Evolutionary conservation across 2,329 filamentous ascomycete species (phyloP), one percentile per base, ranked within the genome.

Genomic region (Curvularia lunata): DNA sequence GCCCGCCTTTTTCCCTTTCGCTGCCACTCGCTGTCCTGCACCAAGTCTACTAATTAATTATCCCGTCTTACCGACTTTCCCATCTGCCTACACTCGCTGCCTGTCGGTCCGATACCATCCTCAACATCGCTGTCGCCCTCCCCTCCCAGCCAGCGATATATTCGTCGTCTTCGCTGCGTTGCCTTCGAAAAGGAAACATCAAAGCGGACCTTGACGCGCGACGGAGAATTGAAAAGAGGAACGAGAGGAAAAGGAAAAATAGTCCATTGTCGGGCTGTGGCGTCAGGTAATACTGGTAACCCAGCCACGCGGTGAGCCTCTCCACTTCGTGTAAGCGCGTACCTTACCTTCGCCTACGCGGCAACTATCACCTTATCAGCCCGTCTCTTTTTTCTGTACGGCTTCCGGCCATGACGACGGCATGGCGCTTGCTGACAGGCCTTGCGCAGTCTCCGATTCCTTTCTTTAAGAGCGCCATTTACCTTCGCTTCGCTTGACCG

Each of bases 401-500:
- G 16, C 28, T 50, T 25, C 25, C 42, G 43, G 19, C 48, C 57
- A 48, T 52, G 49, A 25, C 54, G 45, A 25, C 40, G 40, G 32
- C 53, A 58, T 50, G 55, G 61, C 38, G 49, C 53, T 21, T 64
- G 66, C 70, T 72, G 66, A 72, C 50, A 56, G 46, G 21, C 37
- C 21, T 48, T 47, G 56, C 53, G 59, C 58, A 62, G 61, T 60
- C 59, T 50, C 42, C 54, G 30, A 8, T 62, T 60, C 48, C 46
- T 40, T 62, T 42, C 30, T 52, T 48, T 47, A 19, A 37, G 60
- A 18, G 58, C 9, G 21, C 16, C 59, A 37, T 53, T 30, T 48
- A 54, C 58, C 42, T 48, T 52, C 54, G 40, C 52, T 59, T 53
- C 50, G 25, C 18, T 28, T 38, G 18, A 38, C 43, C 16, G 37